Evolutionary conservation across 805 yeast species (phyloP), one percentile per base, ranked within the genome.

Genomic region (Ogataea glucozyma): DNA sequence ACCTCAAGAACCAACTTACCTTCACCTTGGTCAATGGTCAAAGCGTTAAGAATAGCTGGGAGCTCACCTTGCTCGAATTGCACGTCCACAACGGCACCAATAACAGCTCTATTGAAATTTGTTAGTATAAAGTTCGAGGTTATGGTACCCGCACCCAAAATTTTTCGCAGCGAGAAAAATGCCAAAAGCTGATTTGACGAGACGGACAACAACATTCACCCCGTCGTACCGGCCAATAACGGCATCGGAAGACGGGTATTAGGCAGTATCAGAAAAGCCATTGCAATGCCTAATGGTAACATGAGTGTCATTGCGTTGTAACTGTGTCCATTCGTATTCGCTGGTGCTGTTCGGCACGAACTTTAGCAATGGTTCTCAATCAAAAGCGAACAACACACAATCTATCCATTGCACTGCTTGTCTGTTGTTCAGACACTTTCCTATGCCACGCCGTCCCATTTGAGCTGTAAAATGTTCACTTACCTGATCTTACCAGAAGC

Each of bases 71-170:
- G 96, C 68, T 88, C 96, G 81, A 91, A 91, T 73, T 93, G 97
- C 65, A 91, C 98, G 75, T 91, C 96, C 75, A 89, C 97, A 75
- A 89, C 91, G 79, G 97, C 97, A 88, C 97, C 97, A 71, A 89
- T 89, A 66, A 89, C 97, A 62, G 97, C 91, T 79, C 96, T 85
- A 62, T 37, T 47, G 20, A 18, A 49, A 13, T 12, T 13, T 50
- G 58, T 56, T 56, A 60, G 65, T 53, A 56, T 22, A n/a, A 19
- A 11, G 19, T 36, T 36, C 29, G 13, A 38, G 57, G 54, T 54
- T 51, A 51, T 29, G 57, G 29, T 47, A 52, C 58, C 52, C 57
- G 42, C 48, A 45, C 42, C 43, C 43, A 46, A 47, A 47, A 47
- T 35, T 47, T 48, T 46, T 44, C 46, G 41, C 49, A 35, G 35